Base-by-base conservation (phyloP, 2,329 filamentous ascomycete species). In the Microcyclospora pomicola region DNA sequence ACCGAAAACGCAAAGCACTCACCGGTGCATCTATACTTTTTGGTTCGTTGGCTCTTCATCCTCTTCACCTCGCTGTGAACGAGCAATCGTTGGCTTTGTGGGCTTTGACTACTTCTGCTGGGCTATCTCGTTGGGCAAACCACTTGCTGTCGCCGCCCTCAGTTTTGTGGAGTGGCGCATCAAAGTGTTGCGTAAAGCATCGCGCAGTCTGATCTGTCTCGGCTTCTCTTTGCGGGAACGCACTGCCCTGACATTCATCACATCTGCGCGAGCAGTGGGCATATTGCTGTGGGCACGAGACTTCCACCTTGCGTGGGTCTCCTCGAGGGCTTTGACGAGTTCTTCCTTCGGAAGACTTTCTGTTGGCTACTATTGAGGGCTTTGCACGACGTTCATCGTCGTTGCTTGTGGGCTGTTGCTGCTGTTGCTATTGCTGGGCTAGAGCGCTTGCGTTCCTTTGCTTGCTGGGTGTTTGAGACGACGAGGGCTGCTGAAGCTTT, bases 201-300 rank as follows among this genome's bases (percentile, higher is more conserved):
- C 42, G 39, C 40, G 48, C 37, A 45, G 48, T 47, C 49, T 46
- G 50, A 51, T 51, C 50, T 45, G 44, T 42, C 41, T 45, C 37
- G 44, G 36, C 36, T 41, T 49, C 44, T 48, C 48, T 42, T 29
- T 69, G 66, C 68, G 66, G 66, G 65, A 67, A 69, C 66, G 66
- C 66, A 45, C 42, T 36, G 65, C 66, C 66, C 63, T 58, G 62
- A 60, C 54, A 46, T 48, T n/a, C 5, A 31, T n/a, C 30, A 31
- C 12, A 31, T 15, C 12, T n/a, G 14, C 51, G 58, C 57, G 55
- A 50, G 37, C 58, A 62, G 63, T 65, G 63, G 62, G 63, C 63
- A 49, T 59, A 59, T 61, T 62, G 59, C 60, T 42, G 49, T 53
- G 49, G 53, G 55, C 53, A 53, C 46, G 50, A 47, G 50, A 44